Evolutionary conservation across 148 eudicot species (phyloP), one percentile per base, ranked within the genome.

Genomic region (Vaccinium corymbosum): DNA sequence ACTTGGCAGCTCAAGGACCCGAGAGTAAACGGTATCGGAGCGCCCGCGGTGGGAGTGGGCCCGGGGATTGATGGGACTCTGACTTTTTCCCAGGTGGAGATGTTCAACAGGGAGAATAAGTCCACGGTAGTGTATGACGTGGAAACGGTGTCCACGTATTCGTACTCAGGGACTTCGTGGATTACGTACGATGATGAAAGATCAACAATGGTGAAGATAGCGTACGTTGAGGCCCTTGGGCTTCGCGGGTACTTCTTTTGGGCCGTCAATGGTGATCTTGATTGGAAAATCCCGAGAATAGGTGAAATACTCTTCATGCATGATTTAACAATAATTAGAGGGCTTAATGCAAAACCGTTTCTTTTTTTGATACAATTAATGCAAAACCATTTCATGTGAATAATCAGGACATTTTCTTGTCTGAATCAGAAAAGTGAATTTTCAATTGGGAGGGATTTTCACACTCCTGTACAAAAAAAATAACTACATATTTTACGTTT

Each of bases 181-280:
- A 87, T 91, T 64, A 91, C 91, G 4, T 91, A 88, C n/a, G 93
- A 91, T 72, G 93, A 91, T 88, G 70, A 4, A 46, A 83, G 27
- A 19, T 87, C 93, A 0, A 82, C 78, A 2, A 17, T 64, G 0
- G 82, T 50, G 19, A 91, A 91, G 79, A 42, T 89, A 10, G 83
- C 12, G 4, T 91, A 86, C 78, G 91, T 91, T 68, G 66, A 82
- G 66, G 77, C 70, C 17, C 89, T 84, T 76, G 81, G 86, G 3
- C 80, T 91, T 68, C 78, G 91, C 6, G 91, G 93, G 9, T 87
- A 89, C 83, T 91, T 91, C 85, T 89, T 91, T 82, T 91, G 93
- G 93, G 91, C 93, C n/a, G 51, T 88, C 29, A 80, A 85, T 73
- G 84, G 84, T 80, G 93, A 91, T 84, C 76, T 82, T 49, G 82